Conservation (phyloP, 495 filamentous ascomycete genomes). For the Penicillium ucsense region DNA sequence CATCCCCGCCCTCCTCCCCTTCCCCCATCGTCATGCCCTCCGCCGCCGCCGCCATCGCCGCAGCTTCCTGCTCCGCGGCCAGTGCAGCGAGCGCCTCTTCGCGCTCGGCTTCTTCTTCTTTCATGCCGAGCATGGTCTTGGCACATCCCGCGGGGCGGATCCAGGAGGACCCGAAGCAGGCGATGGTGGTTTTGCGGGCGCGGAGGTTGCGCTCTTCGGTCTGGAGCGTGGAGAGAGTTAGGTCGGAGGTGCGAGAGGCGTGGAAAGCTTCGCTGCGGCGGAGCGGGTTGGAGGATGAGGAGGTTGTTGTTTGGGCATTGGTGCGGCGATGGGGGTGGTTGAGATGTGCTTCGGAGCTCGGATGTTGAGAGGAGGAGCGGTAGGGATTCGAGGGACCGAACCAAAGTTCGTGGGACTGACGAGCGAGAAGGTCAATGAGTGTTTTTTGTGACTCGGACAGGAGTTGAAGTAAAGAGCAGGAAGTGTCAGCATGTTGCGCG, state of each 20-base stretch:
- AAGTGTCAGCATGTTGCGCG: too few relatives aligned
- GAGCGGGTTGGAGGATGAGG: not conserved
- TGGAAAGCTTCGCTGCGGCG: constrained; percentile 16
- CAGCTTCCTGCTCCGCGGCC: constrained; percentile 55
- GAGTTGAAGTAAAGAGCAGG: too few relatives aligned
- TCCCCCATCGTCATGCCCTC: constrained; percentile 14
- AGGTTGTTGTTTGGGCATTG: constrained; percentile 7
- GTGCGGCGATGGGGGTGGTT: constrained; percentile 17
- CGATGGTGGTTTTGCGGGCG: constrained; percentile 59
- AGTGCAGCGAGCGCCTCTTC: constrained; percentile 68
- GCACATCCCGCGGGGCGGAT: constrained; percentile 64
- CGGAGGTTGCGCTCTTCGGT: constrained; percentile 60
- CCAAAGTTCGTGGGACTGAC: constrained; percentile 61
- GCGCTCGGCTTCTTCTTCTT: constrained; percentile 68
- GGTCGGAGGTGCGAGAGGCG: constrained; percentile 18
- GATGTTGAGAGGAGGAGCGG: constrained; percentile 24
- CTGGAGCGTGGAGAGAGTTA: constrained; percentile 48
- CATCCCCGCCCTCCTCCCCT: constrained; percentile 21
- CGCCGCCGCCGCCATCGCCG: constrained; percentile 42
- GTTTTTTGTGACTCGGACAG: not conserved
- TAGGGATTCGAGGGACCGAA: constrained; percentile 46
- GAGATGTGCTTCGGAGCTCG: constrained; percentile 8
- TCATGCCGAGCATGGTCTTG: constrained; percentile 68
- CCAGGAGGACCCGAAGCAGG: constrained; percentile 68
- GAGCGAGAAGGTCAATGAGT: not conserved